These are phyloP conservation scores for Lasiodiplodia theobromae DNA, from an alignment of 2,329 filamentous ascomycete species.

Conservation along the genomic window DNA sequence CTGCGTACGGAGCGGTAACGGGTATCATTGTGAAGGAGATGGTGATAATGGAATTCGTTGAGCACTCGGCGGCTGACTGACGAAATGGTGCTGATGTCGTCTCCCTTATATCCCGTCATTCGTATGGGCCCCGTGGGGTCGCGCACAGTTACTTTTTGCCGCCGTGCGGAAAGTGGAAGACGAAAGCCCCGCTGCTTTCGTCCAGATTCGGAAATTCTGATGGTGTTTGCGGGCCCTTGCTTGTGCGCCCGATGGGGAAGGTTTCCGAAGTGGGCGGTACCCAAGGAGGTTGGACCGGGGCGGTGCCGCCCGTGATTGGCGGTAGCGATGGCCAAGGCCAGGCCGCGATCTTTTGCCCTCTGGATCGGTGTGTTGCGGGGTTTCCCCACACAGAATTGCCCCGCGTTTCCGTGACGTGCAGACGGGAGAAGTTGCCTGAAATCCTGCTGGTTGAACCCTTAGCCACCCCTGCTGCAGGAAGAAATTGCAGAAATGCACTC, in stretches of 20 bases:
- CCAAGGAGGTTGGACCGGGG: conserved; percentile 3
- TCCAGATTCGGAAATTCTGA: conserved; percentile 3
- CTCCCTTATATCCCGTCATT: conserved; percentile 15
- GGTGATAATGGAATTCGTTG: not conserved
- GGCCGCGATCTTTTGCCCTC: not conserved
- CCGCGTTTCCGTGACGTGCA: conserved; percentile 21
- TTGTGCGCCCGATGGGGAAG: not conserved
- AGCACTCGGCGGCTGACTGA: conserved; percentile 14
- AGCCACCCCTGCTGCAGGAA: not conserved
- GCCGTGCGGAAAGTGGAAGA: not conserved
- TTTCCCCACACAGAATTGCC: conserved; percentile 12
- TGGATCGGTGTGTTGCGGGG: conserved; percentile 3
- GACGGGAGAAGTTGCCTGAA: conserved; percentile 15
- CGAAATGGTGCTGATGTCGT: not conserved
- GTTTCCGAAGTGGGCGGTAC: not conserved
- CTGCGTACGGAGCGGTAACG: conserved; percentile 36
- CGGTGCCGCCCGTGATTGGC: conserved; percentile 1
- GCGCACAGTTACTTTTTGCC: not conserved
- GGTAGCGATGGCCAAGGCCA: not conserved
- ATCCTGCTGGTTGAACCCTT: not conserved
- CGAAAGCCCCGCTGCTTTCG: not conserved
- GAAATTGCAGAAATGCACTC: not conserved
- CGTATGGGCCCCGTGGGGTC: conserved; percentile 1
- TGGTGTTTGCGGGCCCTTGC: not conserved
- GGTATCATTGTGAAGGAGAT: conserved; percentile 2